Evolutionary conservation across 1,284 basidiomycete species (phyloP).

Genomic region (Cryptococcus maquisensis): DNA sequence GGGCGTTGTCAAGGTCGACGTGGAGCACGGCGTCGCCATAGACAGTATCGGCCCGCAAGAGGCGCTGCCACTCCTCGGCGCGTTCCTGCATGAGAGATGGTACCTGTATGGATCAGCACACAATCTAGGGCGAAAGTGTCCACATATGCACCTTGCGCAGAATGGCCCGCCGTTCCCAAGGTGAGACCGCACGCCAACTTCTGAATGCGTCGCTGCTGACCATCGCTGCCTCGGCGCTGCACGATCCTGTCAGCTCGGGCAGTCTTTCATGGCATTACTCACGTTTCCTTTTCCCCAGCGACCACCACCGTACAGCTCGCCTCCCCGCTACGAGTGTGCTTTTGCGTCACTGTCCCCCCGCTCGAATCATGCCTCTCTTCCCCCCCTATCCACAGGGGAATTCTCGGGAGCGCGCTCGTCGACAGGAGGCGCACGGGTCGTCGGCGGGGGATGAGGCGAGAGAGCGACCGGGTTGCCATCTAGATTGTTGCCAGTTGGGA

Average conservation of each 20-base stretch:
- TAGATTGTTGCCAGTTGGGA: too few relatives aligned
- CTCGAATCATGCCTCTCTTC: slow-evolving; percentile 9
- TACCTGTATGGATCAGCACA: slow-evolving; percentile 4
- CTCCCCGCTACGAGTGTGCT: slow-evolving; percentile 14
- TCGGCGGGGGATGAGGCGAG: too few relatives aligned
- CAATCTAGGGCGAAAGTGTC: background rate
- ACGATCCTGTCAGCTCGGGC: background rate
- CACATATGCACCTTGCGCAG: slow-evolving; percentile 15
- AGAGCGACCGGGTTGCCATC: too few relatives aligned
- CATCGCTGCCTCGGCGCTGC: slow-evolving; percentile 11
- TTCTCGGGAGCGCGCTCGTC: background rate
- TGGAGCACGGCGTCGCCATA: slow-evolving; percentile 16
- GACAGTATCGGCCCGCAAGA: slow-evolving; percentile 15
- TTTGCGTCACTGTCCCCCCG: slow-evolving; percentile 4
- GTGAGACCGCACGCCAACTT: slow-evolving; percentile 16
- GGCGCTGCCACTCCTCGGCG: slow-evolving; percentile 6
- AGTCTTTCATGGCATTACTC: background rate
- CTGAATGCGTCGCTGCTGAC: slow-evolving; percentile 14
- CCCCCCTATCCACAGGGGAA: slow-evolving; percentile 24
- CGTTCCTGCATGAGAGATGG: slow-evolving; percentile 17
- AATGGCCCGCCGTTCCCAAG: slow-evolving; percentile 20
- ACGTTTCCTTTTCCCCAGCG: slow-evolving; percentile 25
- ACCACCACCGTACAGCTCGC: slow-evolving; percentile 19
- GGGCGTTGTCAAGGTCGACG: slow-evolving; percentile 12
- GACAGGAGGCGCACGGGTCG: too few relatives aligned